phyloP scores from a whole-genome alignment of 1,284 basidiomycete species.

The Rhodotorula sp. region DNA sequence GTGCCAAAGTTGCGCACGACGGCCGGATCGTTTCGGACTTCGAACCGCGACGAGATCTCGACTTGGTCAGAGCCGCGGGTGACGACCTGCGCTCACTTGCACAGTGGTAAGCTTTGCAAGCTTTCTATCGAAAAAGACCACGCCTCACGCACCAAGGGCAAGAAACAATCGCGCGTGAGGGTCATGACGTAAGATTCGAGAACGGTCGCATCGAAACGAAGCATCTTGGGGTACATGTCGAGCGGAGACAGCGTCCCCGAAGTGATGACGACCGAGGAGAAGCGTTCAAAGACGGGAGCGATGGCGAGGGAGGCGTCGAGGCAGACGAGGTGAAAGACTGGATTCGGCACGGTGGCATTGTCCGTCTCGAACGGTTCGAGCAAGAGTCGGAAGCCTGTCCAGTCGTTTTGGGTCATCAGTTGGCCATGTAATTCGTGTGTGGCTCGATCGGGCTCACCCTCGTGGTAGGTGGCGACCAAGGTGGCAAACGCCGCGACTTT shows the following conservation, averaged over 20 bases:
- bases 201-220: conserved; percentile 95
- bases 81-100: conserved; percentile 68
- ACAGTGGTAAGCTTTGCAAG: not conserved
- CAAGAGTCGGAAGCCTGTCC: conserved; percentile 87
- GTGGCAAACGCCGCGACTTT: conserved; percentile 97
- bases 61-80: conserved; percentile 98
- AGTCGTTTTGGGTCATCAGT: not conserved
- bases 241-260: conserved; percentile 97
- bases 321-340: conserved; percentile 97
- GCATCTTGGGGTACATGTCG: conserved; percentile 99
- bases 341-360: conserved; percentile 97
- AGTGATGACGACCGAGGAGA: conserved; percentile 97
- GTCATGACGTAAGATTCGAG: conserved; percentile 99
- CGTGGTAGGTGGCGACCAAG: conserved; percentile 96
- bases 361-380: conserved; percentile 99
- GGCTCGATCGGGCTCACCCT: conserved; percentile 58
- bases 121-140: no score
- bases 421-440: no score
- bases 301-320: conserved; percentile 97
- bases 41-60: conserved; percentile 97
- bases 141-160: conserved; percentile 72
- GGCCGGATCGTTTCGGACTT: conserved; percentile 98
- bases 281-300: conserved; percentile 96
- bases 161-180: conserved; percentile 90
- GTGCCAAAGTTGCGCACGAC: conserved; percentile 98